Percentiles rank a stretch among this genome's conserved stretches.
Conservation (phyloP, 164 flowering plant genomes). For the Aristolochia contorta region DNA sequence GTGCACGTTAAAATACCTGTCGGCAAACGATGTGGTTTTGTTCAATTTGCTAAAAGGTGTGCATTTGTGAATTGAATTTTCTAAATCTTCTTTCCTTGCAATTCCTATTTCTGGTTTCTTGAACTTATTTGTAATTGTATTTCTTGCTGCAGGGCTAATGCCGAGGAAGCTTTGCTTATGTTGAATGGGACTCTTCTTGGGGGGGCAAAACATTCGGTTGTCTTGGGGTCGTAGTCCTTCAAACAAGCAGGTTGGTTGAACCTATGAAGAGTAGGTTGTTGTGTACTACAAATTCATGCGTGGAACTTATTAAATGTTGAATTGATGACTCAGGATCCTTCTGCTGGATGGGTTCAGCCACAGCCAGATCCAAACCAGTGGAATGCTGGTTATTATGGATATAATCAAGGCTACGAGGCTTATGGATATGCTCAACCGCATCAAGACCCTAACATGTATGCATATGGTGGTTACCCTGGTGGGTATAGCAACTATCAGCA, state of each 20-base stretch:
- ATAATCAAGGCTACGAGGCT: constrained; percentile 48
- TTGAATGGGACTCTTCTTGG: constrained; percentile 57
- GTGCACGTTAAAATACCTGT: constrained; percentile 80
- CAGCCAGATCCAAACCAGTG: constrained; percentile 60
- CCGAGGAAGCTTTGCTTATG: constrained; percentile 69
- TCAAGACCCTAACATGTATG: constrained; percentile 66
- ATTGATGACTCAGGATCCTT: constrained; percentile 7
- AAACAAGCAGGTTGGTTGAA: constrained; percentile 50
- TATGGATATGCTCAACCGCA: constrained; percentile 62
- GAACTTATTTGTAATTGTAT: no score
- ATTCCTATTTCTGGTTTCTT: not conserved
- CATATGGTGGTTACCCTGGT: constrained; percentile 48
- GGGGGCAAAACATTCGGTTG: constrained; percentile 62
- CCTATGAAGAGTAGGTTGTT: not conserved
- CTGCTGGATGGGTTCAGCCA: constrained; percentile 25
- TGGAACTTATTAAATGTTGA: not conserved
- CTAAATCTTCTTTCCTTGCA: no score
- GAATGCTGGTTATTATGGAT: constrained; percentile 50
- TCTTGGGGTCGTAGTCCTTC: constrained; percentile 87
- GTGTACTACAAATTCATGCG: no score
- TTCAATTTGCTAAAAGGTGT: constrained; percentile 76
- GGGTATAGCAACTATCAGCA: constrained; percentile 57
- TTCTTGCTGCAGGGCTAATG: constrained; percentile 37
- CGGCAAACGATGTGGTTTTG: constrained; percentile 91
- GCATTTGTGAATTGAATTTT: not conserved